Evolutionary conservation across 1,284 basidiomycete species (phyloP).

Genomic region (Sanghuangporus baumii): DNA sequence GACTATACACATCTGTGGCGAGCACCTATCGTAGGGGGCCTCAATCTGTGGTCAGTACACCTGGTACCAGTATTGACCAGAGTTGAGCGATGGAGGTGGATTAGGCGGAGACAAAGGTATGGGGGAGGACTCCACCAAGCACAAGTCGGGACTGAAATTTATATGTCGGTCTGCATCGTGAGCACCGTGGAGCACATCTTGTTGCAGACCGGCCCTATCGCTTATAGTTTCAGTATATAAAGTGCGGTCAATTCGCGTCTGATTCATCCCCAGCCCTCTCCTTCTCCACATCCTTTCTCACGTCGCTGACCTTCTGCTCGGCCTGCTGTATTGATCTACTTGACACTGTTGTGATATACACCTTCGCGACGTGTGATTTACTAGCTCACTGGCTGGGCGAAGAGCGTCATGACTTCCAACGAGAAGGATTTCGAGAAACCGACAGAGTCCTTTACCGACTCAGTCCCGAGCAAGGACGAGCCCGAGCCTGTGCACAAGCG

Average conservation of each 20-base stretch:
- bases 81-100: background rate
- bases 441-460: slow-evolving; percentile 5
- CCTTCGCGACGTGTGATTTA: background rate
- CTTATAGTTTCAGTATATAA: background rate
- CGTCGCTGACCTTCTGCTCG: background rate
- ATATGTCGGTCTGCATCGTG: background rate
- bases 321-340: background rate
- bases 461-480: background rate
- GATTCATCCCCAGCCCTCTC: background rate
- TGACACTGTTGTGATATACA: background rate
- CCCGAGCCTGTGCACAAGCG: background rate
- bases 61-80: background rate
- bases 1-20: no score
- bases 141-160: background rate
- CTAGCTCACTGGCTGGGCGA: background rate
- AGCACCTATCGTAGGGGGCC: no score
- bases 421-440: slow-evolving; percentile 7
- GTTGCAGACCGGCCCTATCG: no score
- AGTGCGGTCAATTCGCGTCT: background rate
- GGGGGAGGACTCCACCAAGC: background rate
- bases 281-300: background rate
- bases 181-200: slow-evolving; percentile 17
- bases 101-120: background rate
- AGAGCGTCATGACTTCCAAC: background rate
- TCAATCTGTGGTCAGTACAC: no score